Base-by-base conservation (phyloP, 306 rosid genomes). In the Quercus rubra region DNA sequence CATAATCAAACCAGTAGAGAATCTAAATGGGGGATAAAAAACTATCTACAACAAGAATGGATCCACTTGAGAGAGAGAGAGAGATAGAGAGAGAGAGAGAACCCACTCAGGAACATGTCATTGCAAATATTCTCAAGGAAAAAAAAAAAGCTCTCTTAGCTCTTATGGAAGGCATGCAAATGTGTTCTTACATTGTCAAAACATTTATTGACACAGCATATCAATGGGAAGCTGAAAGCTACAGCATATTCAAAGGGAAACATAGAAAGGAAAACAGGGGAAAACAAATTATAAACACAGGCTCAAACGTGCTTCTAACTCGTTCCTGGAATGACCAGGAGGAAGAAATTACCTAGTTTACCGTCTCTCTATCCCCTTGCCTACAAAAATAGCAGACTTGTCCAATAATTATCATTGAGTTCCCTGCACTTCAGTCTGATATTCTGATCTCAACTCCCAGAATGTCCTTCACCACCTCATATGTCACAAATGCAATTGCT, bases 381-480 rank as follows among this genome's bases (percentile, higher is more conserved):
- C 94, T 89, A 88, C 88, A 83, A 91, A 91, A 85, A 86, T 86
- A 83, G 86, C 90, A 90, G 76, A 70, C 84, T 80, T 13, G 66
- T 71, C 59, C 71, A 74, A 77, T 70, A 76, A 74, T 56, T 83
- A 71, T 83, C 66, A 27, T 9, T 55, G 58, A 75, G 73, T 69
- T 58, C 43, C 74, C 76, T 25, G 62, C 62, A 58, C 81, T 79
- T 89, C 77, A 95, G 78, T 95, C 99, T 10, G 99, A 93, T 85
- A 95, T 93, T 78, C 97, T 89, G 86, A 95, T 88, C 91, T 95
- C 99, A 21, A 95, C 98, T 83, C 99, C 99, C 86, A 95, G 83
- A 82, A 95, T 49, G 77, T 95, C 99, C 91, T 95, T 95, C 89
- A 95, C 97, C 94, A 86, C 62, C 89, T 95, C 99, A 4, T 95